Evolutionary conservation across 2,329 filamentous ascomycete genomes (phyloP).

Genomic region (Periglandula ipomoeae): DNA sequence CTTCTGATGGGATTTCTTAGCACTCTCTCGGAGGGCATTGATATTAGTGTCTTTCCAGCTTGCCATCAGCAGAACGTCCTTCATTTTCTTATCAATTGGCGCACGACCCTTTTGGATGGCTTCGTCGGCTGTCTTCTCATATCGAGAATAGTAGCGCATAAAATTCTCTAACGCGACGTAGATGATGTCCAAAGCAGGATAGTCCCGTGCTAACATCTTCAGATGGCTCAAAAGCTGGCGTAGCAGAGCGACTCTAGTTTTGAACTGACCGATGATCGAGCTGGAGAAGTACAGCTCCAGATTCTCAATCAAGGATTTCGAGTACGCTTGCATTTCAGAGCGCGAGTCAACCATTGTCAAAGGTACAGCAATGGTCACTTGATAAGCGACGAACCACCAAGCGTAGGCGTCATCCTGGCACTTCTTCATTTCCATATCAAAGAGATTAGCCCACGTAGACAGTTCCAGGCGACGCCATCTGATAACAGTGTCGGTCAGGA

Average conservation of each 20-base stretch:
- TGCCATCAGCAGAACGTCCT: slow-evolving; percentile 82
- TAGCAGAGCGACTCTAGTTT: slow-evolving; percentile 62
- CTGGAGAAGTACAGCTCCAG: slow-evolving; percentile 71
- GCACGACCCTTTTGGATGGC: slow-evolving; percentile 57
- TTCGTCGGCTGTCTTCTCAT: slow-evolving; percentile 56
- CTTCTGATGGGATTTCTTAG: slow-evolving; percentile 81
- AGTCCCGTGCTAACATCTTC: slow-evolving; percentile 48
- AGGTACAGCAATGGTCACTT: slow-evolving; percentile 72
- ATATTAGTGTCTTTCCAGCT: slow-evolving; percentile 99
- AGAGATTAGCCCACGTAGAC: slow-evolving; percentile 80
- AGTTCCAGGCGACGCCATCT: slow-evolving; percentile 87
- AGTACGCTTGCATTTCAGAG: slow-evolving; percentile 53
- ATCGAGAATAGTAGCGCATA: slow-evolving; percentile 64
- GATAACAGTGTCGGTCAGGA: slow-evolving; percentile 71
- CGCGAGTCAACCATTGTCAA: slow-evolving; percentile 53
- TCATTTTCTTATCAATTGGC: slow-evolving; percentile 82
- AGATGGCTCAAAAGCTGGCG: slow-evolving; percentile 57
- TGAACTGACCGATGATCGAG: slow-evolving; percentile 75
- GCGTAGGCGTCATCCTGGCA: slow-evolving; percentile 69
- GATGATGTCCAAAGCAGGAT: slow-evolving; percentile 49
- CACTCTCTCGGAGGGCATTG: slow-evolving; percentile 77
- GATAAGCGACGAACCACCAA: slow-evolving; percentile 97
- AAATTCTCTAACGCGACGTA: slow-evolving; percentile 65
- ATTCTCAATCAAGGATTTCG: slow-evolving; percentile 60
- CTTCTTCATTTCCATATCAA: slow-evolving; percentile 73